These are phyloP conservation scores for Thalassiosira oceanica DNA, from an alignment of 352 stramenopile species.

Conservation along the genomic window DNA sequence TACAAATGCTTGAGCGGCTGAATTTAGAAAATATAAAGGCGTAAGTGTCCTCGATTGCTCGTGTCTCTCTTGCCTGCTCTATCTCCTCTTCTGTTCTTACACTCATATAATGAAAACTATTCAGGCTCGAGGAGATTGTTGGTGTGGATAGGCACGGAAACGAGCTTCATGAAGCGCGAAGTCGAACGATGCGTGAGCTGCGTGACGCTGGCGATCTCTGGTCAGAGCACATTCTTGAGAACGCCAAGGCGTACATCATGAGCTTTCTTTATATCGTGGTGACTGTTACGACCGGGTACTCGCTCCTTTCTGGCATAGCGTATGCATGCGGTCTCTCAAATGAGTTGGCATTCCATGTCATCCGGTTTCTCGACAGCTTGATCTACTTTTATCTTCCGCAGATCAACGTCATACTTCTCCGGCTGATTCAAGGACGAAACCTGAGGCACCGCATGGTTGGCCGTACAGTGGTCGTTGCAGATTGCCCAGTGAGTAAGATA, in stretches of 20 bases:
- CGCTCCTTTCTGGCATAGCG: slow-evolving; percentile 56
- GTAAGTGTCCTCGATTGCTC: neutral
- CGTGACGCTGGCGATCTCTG: slow-evolving; percentile 63
- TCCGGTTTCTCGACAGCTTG: slow-evolving; percentile 61
- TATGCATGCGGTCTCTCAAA: slow-evolving; percentile 27
- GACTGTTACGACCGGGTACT: slow-evolving; percentile 72
- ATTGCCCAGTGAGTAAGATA: no score
- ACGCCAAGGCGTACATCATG: slow-evolving; percentile 77
- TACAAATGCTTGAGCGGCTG: slow-evolving; percentile 73
- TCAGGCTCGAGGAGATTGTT: slow-evolving; percentile 75
- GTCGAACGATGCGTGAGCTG: slow-evolving; percentile 46
- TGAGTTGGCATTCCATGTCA: slow-evolving; percentile 26
- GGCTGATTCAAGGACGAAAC: slow-evolving; percentile 63
- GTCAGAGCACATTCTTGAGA: slow-evolving; percentile 77
- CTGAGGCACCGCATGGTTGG: slow-evolving; percentile 76
- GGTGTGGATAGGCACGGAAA: slow-evolving; percentile 53
- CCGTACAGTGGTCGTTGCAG: slow-evolving; percentile 76
- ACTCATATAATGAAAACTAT: neutral
- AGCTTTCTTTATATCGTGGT: slow-evolving; percentile 76
- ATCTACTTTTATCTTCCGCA: slow-evolving; percentile 80
- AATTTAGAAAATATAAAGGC: slow-evolving; percentile 75
- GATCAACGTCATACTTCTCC: slow-evolving; percentile 72
- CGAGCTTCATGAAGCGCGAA: slow-evolving; percentile 30
- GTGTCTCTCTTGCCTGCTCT: neutral
- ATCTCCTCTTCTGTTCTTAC: neutral